Percentiles rank a stretch among this genome's conserved stretches.
Evolutionary conservation across 306 rosid genomes (phyloP).

Genomic region (Glycine latifolia): DNA sequence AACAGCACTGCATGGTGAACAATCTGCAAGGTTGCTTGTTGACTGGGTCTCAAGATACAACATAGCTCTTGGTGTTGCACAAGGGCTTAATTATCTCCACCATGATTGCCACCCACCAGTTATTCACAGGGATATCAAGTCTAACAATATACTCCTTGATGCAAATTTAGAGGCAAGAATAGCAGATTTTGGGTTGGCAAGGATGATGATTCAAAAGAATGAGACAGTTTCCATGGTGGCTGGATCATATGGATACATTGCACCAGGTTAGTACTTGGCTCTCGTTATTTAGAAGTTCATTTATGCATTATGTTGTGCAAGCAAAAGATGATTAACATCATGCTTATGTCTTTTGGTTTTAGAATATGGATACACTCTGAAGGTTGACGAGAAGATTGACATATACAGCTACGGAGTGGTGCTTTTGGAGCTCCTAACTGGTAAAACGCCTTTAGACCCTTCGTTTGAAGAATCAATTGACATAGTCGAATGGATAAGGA

Average conservation of each 20-base stretch:
- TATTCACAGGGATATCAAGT: constrained; percentile 87
- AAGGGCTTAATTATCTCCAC: constrained; percentile 86
- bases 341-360: constrained; percentile 26
- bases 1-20: constrained; percentile 75
- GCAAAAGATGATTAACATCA: constrained; percentile 1
- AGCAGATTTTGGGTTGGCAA: constrained; percentile 95
- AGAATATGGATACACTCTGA: constrained; percentile 89
- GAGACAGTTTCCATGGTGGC: constrained; percentile 89
- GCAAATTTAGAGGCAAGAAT: constrained; percentile 79
- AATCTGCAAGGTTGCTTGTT: constrained; percentile 65
- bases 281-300: not conserved
- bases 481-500: constrained; percentile 76
- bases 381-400: constrained; percentile 87
- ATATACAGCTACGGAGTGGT: constrained; percentile 86
- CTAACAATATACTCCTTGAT: constrained; percentile 91
- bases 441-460: constrained; percentile 72
- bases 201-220: constrained; percentile 77
- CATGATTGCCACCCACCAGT: constrained; percentile 86
- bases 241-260: constrained; percentile 95
- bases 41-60: constrained; percentile 95
- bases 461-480: constrained; percentile 63
- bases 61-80: constrained; percentile 87
- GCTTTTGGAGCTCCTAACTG: constrained; percentile 82
- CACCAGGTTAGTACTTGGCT: constrained; percentile 79
- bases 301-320: too few relatives aligned